Percentiles rank a stretch among this genome's conserved stretches.
These are phyloP conservation scores for Lineolata rhizophorae DNA, from an alignment of 495 filamentous ascomycete species.

Conservation along the genomic window DNA sequence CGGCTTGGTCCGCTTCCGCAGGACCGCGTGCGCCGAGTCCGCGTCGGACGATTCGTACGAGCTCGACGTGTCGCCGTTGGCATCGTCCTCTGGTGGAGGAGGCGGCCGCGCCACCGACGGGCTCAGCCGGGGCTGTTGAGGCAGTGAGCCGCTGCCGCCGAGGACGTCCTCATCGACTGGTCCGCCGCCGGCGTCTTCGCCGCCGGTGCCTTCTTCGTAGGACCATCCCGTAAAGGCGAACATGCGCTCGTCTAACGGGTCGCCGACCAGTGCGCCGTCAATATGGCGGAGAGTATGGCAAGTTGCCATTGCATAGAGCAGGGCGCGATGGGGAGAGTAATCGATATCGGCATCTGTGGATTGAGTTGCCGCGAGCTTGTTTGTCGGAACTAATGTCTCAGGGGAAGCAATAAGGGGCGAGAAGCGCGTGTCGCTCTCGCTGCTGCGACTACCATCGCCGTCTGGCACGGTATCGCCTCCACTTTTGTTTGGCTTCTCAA, in stretches of 20 bases:
- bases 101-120: constrained; percentile 79
- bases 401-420: constrained; percentile 33
- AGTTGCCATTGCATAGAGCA: constrained; percentile 87
- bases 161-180: constrained; percentile 34
- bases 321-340: constrained; percentile 41
- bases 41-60: constrained; percentile 9
- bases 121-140: constrained; percentile 27
- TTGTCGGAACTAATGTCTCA: no score
- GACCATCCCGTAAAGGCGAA: constrained; percentile 93
- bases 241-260: constrained; percentile 96
- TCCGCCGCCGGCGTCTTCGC: constrained; percentile 23
- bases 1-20: constrained; percentile 10
- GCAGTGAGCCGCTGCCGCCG: neutral
- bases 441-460: no score
- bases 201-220: constrained; percentile 60
- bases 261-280: constrained; percentile 73
- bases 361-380: no score
- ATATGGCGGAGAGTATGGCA: constrained; percentile 81
- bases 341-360: constrained; percentile 24
- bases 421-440: constrained; percentile 37
- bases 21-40: constrained; percentile 3
- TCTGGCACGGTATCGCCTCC: no score
- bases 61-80: no score
- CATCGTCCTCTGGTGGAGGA: constrained; percentile 29
- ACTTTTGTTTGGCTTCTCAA: no score